Evolutionary conservation across 768 basidiomycete species (phyloP).

Genomic region (Hydnum rufescens): DNA sequence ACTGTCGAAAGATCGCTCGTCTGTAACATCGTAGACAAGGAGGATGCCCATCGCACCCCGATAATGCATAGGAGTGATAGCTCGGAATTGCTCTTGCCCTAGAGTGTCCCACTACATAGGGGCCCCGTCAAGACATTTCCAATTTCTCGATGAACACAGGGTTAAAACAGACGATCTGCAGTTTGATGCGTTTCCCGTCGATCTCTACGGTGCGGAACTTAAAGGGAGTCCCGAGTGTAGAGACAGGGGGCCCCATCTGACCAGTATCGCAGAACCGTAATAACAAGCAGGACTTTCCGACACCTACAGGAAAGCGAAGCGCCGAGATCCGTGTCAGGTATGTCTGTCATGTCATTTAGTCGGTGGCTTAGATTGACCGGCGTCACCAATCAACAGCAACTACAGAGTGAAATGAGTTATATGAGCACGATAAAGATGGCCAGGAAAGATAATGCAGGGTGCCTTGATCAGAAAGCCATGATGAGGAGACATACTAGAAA

Average conservation of each 20-base stretch:
- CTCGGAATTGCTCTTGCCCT: conserved; percentile 95
- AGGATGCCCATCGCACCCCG: conserved; percentile 98
- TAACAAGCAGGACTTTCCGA: conserved; percentile 91
- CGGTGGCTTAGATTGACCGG: conserved; percentile 31
- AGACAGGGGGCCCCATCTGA: conserved; percentile 98
- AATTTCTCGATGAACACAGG: not conserved
- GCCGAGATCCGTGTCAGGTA: conserved; percentile 4
- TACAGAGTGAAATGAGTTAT: conserved; percentile 18
- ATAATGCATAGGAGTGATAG: conserved; percentile 98
- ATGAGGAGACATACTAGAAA: conserved; percentile 57
- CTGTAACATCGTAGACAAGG: conserved; percentile 95
- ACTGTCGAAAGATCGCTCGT: conserved; percentile 93
- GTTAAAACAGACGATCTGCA: conserved; percentile 70
- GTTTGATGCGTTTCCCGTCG: conserved; percentile 92
- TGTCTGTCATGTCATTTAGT: not conserved
- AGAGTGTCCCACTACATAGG: conserved; percentile 84
- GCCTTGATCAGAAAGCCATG: conserved; percentile 97
- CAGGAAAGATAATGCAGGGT: not conserved
- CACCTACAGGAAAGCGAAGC: conserved; percentile 36
- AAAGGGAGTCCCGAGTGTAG: conserved; percentile 98
- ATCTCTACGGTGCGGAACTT: conserved; percentile 98
- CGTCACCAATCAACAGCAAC: conserved; percentile 92
- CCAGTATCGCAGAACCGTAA: conserved; percentile 97
- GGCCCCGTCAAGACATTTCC: not conserved
- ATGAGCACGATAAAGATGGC: conserved; percentile 14